Evolutionary conservation across 1,139 yeast species (phyloP), one percentile per base, ranked within the genome.

Genomic region (Arxiozyma heterogenica): DNA sequence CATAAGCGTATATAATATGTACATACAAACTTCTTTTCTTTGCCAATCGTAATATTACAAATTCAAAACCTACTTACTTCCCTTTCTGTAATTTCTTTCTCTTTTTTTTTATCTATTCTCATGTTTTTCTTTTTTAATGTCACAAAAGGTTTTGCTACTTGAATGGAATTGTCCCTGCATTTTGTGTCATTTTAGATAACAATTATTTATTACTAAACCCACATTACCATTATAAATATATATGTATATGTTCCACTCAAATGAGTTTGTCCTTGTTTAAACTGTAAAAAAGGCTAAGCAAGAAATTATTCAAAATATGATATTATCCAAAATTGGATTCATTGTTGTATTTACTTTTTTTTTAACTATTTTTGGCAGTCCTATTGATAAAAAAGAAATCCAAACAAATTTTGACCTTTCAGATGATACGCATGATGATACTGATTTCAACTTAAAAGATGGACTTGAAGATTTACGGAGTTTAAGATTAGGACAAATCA

Each of bases 401-500:
- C 49, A 46, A 38, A 21, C 49, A 12, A 46, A 38, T 46, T 46
- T 46, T 8, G 21, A 38, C 23, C 38, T 34, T 34, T n/a, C n/a
- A 12, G 15, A 4, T 15, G 21, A 44, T 20, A 20, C 4, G 18
- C 18, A 21, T 20, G 48, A 46, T 9, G 27, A 11, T n/a, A n/a
- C 20, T 20, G 27, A 42, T 49, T 12, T 9, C 34, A 17, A 25
- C 4, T 41, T 48, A 3, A 12, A 15, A 8, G 6, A 15, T 34
- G 8, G 15, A 4, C n/a, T 3, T 34, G 6, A 12, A 34, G 30
- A 12, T 15, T 15, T 57, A n/a, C 70, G 91, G 52, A 77, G 79
- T 30, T 64, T 89, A 34, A 66, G 71, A 9, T 77, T 90, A 79
- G 88, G 90, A 1, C 80, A 84, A 57, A 58, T 91, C 52, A 93